phyloP scores from a whole-genome alignment of 164 flowering plant genomes.

The Nymphaea colorata region DNA sequence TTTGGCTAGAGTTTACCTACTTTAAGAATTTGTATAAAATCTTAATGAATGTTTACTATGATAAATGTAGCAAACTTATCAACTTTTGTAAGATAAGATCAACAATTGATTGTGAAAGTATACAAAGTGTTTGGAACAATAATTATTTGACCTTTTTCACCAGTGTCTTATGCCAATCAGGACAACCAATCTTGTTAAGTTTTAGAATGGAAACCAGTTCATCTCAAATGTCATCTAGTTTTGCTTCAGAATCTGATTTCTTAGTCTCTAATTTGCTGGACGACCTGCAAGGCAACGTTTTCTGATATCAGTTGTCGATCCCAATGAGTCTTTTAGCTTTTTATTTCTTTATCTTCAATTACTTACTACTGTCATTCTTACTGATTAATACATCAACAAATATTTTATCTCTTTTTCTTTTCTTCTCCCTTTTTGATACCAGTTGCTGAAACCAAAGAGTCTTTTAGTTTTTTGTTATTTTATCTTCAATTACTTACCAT shows the following conservation, averaged over 20 bases:
- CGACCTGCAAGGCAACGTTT: slow-evolving; percentile 19
- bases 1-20: too few relatives aligned
- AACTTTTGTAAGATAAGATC: neutral
- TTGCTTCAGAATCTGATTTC: slow-evolving; percentile 33
- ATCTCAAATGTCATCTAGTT: slow-evolving; percentile 29
- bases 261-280: slow-evolving; percentile 21
- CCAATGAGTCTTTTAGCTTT: too few relatives aligned
- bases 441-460: too few relatives aligned
- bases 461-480: too few relatives aligned
- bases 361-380: too few relatives aligned
- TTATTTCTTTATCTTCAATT: too few relatives aligned
- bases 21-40: too few relatives aligned
- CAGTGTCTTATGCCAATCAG: slow-evolving; percentile 4
- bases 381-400: too few relatives aligned
- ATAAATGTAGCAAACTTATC: neutral
- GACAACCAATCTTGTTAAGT: slow-evolving; percentile 17
- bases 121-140: neutral
- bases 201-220: slow-evolving; percentile 26
- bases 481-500: too few relatives aligned
- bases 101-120: neutral
- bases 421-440: too few relatives aligned
- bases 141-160: slow-evolving; percentile 11
- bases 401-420: too few relatives aligned
- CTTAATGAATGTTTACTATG: neutral
- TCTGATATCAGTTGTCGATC: too few relatives aligned